Conservation (phyloP, 257 asterid genomes). For the Thymus quinquecostatus region DNA sequence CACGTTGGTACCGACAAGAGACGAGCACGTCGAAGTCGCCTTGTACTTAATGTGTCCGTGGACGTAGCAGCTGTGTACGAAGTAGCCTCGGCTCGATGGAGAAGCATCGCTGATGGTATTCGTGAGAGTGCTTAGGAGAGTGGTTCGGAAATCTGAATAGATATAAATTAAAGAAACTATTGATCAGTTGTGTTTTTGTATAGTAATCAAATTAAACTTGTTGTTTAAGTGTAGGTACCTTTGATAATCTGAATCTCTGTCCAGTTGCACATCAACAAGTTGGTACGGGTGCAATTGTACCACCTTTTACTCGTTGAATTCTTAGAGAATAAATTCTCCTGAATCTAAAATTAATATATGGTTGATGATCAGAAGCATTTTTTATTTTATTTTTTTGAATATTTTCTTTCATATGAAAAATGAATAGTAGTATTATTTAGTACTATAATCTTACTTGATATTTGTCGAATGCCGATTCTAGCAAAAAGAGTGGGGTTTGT, state of each 20-base stretch:
- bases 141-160: neutral
- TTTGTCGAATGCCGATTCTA: neutral
- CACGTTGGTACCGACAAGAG: neutral
- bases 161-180: neutral
- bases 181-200: neutral
- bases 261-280: neutral
- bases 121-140: too few species aligned
- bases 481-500: neutral
- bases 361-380: too few species aligned
- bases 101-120: neutral
- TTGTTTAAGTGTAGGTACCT: neutral
- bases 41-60: neutral
- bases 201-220: too few species aligned
- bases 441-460: neutral
- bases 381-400: too few species aligned
- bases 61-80: neutral
- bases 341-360: neutral
- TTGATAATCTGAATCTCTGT: neutral
- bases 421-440: too few species aligned
- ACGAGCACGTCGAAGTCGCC: neutral
- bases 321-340: neutral
- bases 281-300: neutral
- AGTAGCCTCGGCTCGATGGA: neutral
- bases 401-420: too few species aligned
- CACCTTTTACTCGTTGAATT: neutral